Conservation (phyloP, 345 rosid genomes). For the Diplotaxis tenuifolia region DNA sequence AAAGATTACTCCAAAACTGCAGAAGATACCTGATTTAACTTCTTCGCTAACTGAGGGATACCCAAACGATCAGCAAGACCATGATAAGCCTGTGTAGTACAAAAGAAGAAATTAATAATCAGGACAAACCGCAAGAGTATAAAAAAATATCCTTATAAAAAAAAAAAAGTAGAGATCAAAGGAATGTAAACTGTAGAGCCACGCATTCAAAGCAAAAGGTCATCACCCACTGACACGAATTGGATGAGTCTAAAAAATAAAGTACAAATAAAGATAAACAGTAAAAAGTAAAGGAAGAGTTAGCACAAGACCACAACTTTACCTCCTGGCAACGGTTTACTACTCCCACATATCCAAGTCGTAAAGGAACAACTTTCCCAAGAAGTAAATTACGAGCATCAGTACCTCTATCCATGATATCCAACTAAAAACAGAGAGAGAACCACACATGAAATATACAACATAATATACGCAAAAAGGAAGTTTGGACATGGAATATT, state of each 20-base stretch:
- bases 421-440: slow-evolving; percentile 49
- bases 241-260: not conserved
- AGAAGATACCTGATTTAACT: slow-evolving; percentile 58
- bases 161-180: not conserved
- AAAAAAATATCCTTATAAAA: slow-evolving; percentile 48
- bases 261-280: not conserved
- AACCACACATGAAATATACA: slow-evolving; percentile 11
- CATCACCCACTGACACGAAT: not conserved
- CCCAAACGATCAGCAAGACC: slow-evolving; percentile 62
- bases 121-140: slow-evolving; percentile 13
- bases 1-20: slow-evolving; percentile 13
- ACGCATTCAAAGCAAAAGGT: not conserved
- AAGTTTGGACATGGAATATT: not conserved
- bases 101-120: not conserved
- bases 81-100: slow-evolving; percentile 51
- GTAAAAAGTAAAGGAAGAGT: slow-evolving; percentile 10
- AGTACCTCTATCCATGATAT: slow-evolving; percentile 76
- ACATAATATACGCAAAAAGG: not conserved
- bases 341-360: slow-evolving; percentile 68
- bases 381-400: slow-evolving; percentile 60
- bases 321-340: slow-evolving; percentile 78
- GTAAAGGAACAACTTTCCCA: slow-evolving; percentile 61
- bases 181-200: slow-evolving; percentile 7
- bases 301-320: slow-evolving; percentile 11
- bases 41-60: slow-evolving; percentile 67